Conservation (phyloP, 345 rosid genomes). For the Salix koriyanagi region DNA sequence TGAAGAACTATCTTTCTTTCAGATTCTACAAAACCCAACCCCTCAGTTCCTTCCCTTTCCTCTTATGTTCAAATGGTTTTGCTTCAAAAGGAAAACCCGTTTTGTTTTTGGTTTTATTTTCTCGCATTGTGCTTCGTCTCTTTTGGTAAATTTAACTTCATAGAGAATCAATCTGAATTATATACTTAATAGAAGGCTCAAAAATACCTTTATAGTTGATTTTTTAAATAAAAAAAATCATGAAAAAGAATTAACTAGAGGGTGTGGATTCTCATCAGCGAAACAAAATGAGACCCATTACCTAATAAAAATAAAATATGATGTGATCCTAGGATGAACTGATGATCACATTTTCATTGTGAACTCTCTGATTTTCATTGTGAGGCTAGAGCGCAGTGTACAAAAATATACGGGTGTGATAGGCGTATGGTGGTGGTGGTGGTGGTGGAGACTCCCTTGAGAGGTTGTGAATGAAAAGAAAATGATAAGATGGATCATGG, state of each 20-base stretch:
- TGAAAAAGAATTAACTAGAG: not conserved
- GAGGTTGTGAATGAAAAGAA: not conserved
- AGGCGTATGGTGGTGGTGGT: not conserved
- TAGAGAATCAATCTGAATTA: too few species aligned
- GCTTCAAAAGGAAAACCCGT: not conserved
- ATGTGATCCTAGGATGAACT: too few species aligned
- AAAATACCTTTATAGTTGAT: too few species aligned
- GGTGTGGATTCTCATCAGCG: not conserved
- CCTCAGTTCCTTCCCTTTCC: not conserved
- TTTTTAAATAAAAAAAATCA: not conserved
- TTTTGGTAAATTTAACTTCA: not conserved
- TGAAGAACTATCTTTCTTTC: not conserved
- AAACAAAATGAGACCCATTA: not conserved
- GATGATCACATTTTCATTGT: too few species aligned
- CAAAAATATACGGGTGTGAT: not conserved
- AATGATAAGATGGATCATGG: constrained; percentile 21
- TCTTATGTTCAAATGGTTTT: not conserved
- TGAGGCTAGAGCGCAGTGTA: not conserved
- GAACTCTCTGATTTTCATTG: not conserved
- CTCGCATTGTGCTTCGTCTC: not conserved
- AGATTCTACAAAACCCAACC: constrained; percentile 2
- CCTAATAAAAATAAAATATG: not conserved
- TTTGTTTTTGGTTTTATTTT: not conserved
- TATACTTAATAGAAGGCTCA: not conserved
- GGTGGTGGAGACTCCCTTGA: too few species aligned